These are phyloP conservation scores for Globisporangium iwayamae DNA, from an alignment of 352 stramenopile genomes.

Conservation along the genomic window DNA sequence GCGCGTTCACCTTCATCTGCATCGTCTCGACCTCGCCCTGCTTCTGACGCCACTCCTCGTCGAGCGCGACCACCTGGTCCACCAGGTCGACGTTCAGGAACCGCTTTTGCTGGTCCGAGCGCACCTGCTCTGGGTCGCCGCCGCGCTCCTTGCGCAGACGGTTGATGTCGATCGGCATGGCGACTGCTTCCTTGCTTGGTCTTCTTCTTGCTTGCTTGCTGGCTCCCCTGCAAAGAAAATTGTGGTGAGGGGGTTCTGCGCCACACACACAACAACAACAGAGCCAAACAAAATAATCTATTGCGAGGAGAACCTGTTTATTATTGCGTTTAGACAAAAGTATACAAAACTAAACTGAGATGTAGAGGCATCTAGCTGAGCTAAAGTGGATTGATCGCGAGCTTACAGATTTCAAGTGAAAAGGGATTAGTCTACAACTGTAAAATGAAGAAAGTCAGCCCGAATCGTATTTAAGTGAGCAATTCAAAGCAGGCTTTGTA, in stretches of 20 bases:
- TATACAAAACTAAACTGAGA: not conserved
- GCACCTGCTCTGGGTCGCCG: conserved; percentile 93
- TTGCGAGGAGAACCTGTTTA: not conserved
- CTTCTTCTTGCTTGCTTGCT: conserved; percentile 3
- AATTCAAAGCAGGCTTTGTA: not conserved
- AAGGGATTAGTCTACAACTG: not conserved
- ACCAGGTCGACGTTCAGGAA: conserved; percentile 93
- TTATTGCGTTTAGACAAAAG: not conserved
- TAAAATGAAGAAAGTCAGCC: not conserved
- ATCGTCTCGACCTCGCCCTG: conserved; percentile 82
- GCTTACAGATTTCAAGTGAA: not conserved
- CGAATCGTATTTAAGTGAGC: not conserved
- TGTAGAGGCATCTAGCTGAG: not conserved
- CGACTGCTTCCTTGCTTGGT: conserved; percentile 18
- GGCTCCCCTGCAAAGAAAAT: conserved; percentile 1
- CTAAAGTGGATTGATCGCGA: not conserved
- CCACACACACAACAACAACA: not conserved
- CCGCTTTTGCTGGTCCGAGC: conserved; percentile 92
- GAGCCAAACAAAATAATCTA: not conserved
- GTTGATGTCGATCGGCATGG: conserved; percentile 99
- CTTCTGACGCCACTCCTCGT: conserved; percentile 89
- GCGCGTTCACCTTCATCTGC: conserved; percentile 84
- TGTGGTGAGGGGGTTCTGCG: not conserved
- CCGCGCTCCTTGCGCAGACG: conserved; percentile 93
- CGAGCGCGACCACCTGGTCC: conserved; percentile 93